Evolutionary conservation across 768 basidiomycete genomes (phyloP).

Genomic region (Russula abietina): DNA sequence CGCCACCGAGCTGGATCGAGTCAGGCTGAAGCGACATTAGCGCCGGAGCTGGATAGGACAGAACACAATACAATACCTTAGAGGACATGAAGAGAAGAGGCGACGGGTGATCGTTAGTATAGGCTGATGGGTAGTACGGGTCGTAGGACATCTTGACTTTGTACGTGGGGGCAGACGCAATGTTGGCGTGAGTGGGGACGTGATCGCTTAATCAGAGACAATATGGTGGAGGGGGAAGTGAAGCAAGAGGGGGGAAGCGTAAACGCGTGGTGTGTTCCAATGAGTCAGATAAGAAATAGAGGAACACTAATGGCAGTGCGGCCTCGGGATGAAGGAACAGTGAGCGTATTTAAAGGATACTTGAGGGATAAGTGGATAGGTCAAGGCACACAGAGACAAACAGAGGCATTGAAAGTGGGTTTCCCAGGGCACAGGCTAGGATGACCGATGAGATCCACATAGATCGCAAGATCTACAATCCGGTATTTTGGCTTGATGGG

Average conservation of each 20-base stretch:
- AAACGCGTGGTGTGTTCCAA: slow-evolving; percentile 1
- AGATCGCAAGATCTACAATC: slow-evolving; percentile 5
- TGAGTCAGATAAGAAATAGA: slow-evolving; percentile 13
- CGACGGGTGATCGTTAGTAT: not conserved
- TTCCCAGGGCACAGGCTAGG: not conserved
- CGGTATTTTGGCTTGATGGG: not conserved
- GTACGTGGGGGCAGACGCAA: not conserved
- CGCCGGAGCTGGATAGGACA: not conserved
- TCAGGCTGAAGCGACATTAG: slow-evolving; percentile 12
- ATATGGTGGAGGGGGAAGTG: not conserved
- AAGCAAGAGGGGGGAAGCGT: not conserved
- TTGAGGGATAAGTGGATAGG: not conserved
- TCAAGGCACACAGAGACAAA: slow-evolving; percentile 15
- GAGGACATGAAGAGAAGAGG: slow-evolving; percentile 8
- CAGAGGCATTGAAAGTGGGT: not conserved
- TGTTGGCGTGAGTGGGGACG: not conserved
- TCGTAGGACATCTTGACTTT: slow-evolving; percentile 12
- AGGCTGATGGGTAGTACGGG: not conserved
- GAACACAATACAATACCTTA: not conserved
- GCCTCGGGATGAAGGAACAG: not conserved
- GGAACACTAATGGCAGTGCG: slow-evolving; percentile 14
- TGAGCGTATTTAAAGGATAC: slow-evolving; percentile 6
- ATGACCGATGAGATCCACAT: slow-evolving; percentile 9
- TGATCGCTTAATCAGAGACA: not conserved
- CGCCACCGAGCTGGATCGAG: slow-evolving; percentile 11